Evolutionary conservation across 2,329 filamentous ascomycete species (phyloP), one percentile per base, ranked within the genome.

Genomic region (Bisporella sp.): DNA sequence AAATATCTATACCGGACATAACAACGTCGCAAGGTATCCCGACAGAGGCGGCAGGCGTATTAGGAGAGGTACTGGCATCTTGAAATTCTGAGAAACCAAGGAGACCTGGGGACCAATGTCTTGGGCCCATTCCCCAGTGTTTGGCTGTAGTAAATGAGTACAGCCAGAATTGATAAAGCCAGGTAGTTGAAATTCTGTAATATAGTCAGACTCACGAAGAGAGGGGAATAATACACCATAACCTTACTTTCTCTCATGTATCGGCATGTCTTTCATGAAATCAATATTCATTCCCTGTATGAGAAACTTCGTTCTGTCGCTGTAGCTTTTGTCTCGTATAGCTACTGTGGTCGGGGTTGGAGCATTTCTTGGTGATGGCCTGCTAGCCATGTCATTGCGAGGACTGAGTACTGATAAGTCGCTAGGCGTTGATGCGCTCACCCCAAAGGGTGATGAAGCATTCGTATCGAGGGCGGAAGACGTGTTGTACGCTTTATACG

Each of bases 161-260:
- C 31, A 62, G 56, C 64, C 64, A 68, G 46, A 64, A 67, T 44
- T 68, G 59, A 48, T 68, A 60, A 31, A 69, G 45, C 64, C 65
- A 69, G 4, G 59, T 56, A 8, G 53, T 57, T 43, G 56, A 49
- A 28, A 54, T 51, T 28, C 59, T 54, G 42, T 21, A 33, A 33
- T 31, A 11, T 7, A 35, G 7, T 51, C 31, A 46, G 39, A 28
- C 12, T 31, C 21, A 9, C 30, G 32, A 29, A 5, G 41, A 4
- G 48, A 28, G 50, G 11, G 2, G 41, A 4, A 42, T 21, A n/a
- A 2, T n/a, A 48, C 31, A 43, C 7, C 6, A 9, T 39, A 0
- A n/a, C 49, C 53, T 58, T 50, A 64, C 62, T 48, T 45, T 47
- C 47, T 60, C 37, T 67, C 63, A 35, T 53, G 46, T 6, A 41